These are phyloP conservation scores for Aegle marmelos DNA, from an alignment of 345 rosid genomes.

Conservation along the genomic window DNA sequence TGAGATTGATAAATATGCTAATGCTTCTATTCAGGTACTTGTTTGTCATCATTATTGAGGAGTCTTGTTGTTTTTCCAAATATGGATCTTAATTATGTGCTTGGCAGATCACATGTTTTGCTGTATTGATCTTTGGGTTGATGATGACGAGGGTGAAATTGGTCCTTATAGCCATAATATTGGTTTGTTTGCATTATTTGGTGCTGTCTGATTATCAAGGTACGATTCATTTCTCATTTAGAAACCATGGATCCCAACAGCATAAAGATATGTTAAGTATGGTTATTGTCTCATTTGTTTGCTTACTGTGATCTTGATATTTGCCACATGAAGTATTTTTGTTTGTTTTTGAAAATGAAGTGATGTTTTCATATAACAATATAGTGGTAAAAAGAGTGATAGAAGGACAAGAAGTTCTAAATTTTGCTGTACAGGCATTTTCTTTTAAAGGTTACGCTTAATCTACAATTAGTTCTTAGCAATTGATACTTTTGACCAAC, in stretches of 20 bases:
- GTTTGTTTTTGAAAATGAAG: background rate
- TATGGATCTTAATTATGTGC: conserved; percentile 1
- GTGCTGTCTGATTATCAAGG: conserved; percentile 79
- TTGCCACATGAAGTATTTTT: background rate
- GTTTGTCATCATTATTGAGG: background rate
- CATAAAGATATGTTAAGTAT: background rate
- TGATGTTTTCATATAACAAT: background rate
- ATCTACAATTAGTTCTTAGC: background rate
- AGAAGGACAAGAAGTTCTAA: background rate
- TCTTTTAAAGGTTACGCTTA: background rate
- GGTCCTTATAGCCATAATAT: conserved; percentile 37
- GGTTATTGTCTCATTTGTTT: background rate
- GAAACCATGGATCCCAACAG: background rate
- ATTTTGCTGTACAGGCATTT: background rate
- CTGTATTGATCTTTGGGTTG: conserved; percentile 25
- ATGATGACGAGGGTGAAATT: conserved; percentile 50
- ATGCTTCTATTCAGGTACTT: background rate
- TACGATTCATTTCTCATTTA: conserved; percentile 20
- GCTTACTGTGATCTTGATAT: background rate
- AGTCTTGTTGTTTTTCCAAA: background rate
- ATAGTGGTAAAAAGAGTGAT: background rate
- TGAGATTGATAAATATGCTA: background rate
- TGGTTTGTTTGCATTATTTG: conserved; percentile 47
- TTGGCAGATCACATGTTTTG: conserved; percentile 6
- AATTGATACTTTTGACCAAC: background rate